Conservation (phyloP, 2,329 filamentous ascomycete genomes). For the Thyridium curvatum region DNA sequence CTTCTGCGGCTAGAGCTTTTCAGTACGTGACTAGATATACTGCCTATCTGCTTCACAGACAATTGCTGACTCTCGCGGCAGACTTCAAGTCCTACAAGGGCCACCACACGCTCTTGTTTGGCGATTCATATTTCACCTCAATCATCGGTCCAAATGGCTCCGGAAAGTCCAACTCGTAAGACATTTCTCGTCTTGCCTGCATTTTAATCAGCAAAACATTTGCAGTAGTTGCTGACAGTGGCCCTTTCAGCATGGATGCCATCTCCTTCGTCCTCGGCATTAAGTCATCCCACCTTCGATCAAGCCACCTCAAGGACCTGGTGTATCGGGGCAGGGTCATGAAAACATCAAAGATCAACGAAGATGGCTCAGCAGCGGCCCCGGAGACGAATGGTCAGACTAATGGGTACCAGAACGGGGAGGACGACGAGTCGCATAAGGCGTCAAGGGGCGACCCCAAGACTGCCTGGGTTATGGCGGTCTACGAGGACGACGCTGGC, state of each 20-base stretch:
- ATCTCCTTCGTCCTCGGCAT: constrained; percentile 99
- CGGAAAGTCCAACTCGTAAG: constrained; percentile 95
- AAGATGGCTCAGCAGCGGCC: constrained; percentile 69
- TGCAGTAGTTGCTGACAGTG: too few species aligned
- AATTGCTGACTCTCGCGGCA: constrained; percentile 25
- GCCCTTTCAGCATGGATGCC: constrained; percentile 75
- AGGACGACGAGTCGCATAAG: constrained; percentile 54
- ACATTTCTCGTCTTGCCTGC: constrained; percentile 15
- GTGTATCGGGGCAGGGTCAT: constrained; percentile 94
- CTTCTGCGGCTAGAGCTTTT: constrained; percentile 90
- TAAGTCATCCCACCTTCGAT: constrained; percentile 96
- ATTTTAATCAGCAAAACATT: too few species aligned
- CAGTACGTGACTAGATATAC: constrained; percentile 51
- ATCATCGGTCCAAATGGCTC: constrained; percentile 99
- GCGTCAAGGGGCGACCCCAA: constrained; percentile 78
- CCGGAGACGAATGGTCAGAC: constrained; percentile 51
- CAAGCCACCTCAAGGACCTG: constrained; percentile 85
- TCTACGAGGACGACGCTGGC: constrained; percentile 95
- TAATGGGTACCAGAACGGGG: constrained; percentile 55
- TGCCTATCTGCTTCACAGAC: constrained; percentile 1
- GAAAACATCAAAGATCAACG: constrained; percentile 86
- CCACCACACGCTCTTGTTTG: constrained; percentile 88
- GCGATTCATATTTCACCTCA: constrained; percentile 97
- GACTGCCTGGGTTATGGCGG: constrained; percentile 97
- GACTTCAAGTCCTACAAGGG: constrained; percentile 99